Evolutionary conservation across 2,329 filamentous ascomycete genomes (phyloP).

Genomic region (Pezicula neosporulosa): DNA sequence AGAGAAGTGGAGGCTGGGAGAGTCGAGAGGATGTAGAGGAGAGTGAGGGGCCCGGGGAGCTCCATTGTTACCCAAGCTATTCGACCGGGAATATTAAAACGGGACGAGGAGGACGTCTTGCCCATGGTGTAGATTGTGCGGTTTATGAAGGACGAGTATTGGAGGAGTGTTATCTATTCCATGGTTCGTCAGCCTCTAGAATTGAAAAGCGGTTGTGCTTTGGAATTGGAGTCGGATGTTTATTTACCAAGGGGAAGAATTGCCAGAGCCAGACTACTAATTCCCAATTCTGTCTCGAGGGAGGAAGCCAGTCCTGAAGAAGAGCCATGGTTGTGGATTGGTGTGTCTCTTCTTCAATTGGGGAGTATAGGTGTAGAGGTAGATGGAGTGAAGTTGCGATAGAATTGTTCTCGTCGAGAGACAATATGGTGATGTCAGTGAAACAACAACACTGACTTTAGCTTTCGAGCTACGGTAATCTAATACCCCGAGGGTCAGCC

Average conservation of each 20-base stretch:
- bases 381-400: not conserved
- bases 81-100: conserved; percentile 84
- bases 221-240: not conserved
- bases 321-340: conserved; percentile 18
- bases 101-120: conserved; percentile 76
- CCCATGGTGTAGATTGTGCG: conserved; percentile 80
- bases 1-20: conserved; percentile 59
- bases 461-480: too few relatives aligned
- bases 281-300: conserved; percentile 55
- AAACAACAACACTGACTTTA: too few relatives aligned
- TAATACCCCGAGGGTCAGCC: too few relatives aligned
- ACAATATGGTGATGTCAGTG: not conserved
- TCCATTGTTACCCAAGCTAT: conserved; percentile 91
- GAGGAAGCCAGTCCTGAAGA: conserved; percentile 41
- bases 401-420: not conserved
- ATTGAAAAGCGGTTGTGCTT: not conserved
- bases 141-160: conserved; percentile 76
- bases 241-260: conserved; percentile 39
- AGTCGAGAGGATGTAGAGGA: conserved; percentile 75
- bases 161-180: conserved; percentile 63
- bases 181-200: not conserved
- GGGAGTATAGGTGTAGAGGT: not conserved
- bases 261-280: conserved; percentile 49
- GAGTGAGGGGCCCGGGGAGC: conserved; percentile 67
- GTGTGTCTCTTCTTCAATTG: not conserved